Percentiles rank a stretch among this genome's conserved stretches.
These are phyloP conservation scores for Pholiota adiposa DNA, from an alignment of 1,284 basidiomycete genomes.

Conservation along the genomic window DNA sequence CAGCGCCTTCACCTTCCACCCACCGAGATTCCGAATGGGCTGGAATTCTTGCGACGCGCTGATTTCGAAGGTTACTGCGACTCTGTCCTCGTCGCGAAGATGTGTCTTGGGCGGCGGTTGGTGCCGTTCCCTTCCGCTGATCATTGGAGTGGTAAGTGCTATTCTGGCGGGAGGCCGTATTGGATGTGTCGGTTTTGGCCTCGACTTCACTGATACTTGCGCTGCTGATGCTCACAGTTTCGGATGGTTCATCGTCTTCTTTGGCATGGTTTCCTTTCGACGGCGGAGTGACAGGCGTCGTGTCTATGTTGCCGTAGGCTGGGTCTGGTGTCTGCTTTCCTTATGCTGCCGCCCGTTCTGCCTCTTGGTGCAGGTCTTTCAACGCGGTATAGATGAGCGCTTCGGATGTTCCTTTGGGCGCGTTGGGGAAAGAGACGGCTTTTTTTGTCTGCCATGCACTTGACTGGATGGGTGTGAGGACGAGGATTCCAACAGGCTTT, in stretches of 20 bases:
- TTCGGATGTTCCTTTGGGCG: slow-evolving; percentile 52
- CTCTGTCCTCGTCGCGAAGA: slow-evolving; percentile 22
- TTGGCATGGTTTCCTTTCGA: background rate
- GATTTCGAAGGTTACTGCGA: slow-evolving; percentile 47
- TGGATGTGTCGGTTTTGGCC: too few species aligned
- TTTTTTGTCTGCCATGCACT: slow-evolving; percentile 51
- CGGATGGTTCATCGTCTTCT: background rate
- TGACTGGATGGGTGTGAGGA: slow-evolving; percentile 43
- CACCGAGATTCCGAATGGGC: slow-evolving; percentile 43
- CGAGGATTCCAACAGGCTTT: slow-evolving; percentile 45
- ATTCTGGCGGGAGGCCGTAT: too few species aligned
- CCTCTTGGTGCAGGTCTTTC: slow-evolving; percentile 39
- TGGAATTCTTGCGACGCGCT: slow-evolving; percentile 42
- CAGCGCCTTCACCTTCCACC: slow-evolving; percentile 43
- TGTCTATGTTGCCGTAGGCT: slow-evolving; percentile 10
- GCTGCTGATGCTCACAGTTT: slow-evolving; percentile 2
- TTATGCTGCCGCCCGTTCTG: slow-evolving; percentile 13
- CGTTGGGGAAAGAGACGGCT: slow-evolving; percentile 45
- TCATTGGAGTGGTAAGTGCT: background rate
- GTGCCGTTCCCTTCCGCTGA: background rate
- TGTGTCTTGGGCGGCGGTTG: slow-evolving; percentile 10
- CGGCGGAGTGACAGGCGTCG: slow-evolving; percentile 6
- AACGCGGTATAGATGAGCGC: slow-evolving; percentile 46
- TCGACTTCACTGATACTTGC: background rate
- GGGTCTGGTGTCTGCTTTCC: slow-evolving; percentile 17